Evolutionary conservation across 768 basidiomycete species (phyloP).

Genomic region (Boletellus sp.): DNA sequence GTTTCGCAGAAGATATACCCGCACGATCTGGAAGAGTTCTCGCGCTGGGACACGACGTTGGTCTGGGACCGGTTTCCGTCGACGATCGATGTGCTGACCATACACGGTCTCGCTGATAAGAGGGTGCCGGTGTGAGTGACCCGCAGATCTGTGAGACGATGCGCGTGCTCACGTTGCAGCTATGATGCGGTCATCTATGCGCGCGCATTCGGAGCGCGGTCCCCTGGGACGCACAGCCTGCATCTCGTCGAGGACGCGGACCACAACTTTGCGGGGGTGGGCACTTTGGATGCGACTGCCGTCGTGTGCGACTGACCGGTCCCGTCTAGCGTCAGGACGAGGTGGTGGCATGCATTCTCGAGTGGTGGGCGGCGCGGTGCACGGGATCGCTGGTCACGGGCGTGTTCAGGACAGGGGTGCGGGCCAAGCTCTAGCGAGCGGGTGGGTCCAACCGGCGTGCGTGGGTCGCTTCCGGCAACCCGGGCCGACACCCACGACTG

Average conservation of each 20-base stretch:
- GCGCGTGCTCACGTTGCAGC: constrained; percentile 32
- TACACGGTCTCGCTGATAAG: constrained; percentile 71
- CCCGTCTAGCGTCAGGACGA: constrained; percentile 53
- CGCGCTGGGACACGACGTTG: constrained; percentile 60
- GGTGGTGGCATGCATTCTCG: constrained; percentile 61
- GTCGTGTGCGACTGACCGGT: constrained; percentile 1
- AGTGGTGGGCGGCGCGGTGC: constrained; percentile 57
- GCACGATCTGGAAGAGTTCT: constrained; percentile 59
- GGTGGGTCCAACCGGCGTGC: too few species aligned
- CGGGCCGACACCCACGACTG: neutral
- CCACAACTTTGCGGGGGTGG: constrained; percentile 70
- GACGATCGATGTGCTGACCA: constrained; percentile 60
- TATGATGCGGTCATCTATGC: constrained; percentile 74
- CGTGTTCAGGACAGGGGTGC: constrained; percentile 56
- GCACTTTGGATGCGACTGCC: constrained; percentile 6
- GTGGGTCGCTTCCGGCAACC: neutral
- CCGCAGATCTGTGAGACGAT: neutral
- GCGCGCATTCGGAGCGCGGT: constrained; percentile 50
- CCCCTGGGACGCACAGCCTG: constrained; percentile 67
- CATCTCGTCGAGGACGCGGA: constrained; percentile 71
- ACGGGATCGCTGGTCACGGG: constrained; percentile 54
- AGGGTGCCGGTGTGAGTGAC: constrained; percentile 64
- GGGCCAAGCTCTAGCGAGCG: constrained; percentile 41
- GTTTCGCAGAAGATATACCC: constrained; percentile 51
- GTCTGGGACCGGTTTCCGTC: constrained; percentile 69